These are phyloP conservation scores for Penicillium roqueforti DNA, from an alignment of 495 filamentous ascomycete genomes.

Conservation along the genomic window DNA sequence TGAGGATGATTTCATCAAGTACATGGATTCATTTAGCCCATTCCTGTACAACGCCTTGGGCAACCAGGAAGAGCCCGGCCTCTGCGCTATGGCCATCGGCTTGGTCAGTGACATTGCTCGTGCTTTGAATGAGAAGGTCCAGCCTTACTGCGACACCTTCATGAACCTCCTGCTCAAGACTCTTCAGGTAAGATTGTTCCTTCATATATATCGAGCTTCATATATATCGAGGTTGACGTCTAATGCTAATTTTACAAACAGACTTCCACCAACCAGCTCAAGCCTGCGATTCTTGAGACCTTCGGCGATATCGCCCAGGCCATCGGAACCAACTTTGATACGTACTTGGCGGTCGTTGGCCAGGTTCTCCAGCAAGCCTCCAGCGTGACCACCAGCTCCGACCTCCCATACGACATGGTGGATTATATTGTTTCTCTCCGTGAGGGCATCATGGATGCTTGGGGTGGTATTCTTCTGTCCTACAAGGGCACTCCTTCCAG, in stretches of 20 bases:
- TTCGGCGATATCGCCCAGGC: constrained; percentile 98
- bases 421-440: constrained; percentile 92
- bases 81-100: constrained; percentile 97
- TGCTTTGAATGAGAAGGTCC: constrained; percentile 80
- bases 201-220: neutral
- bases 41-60: constrained; percentile 89
- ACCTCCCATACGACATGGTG: constrained; percentile 81
- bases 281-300: constrained; percentile 94
- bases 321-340: constrained; percentile 87
- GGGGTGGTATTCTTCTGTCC: constrained; percentile 90
- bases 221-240: neutral
- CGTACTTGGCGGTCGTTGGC: constrained; percentile 85
- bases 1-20: constrained; percentile 88
- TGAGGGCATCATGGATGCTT: constrained; percentile 98
- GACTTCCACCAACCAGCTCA: constrained; percentile 85
- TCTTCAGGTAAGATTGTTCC: constrained; percentile 59
- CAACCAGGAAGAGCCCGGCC: constrained; percentile 89
- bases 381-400: constrained; percentile 63
- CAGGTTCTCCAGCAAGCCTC: constrained; percentile 92
- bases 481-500: constrained; percentile 67
- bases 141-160: constrained; percentile 92
- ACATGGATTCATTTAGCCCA: constrained; percentile 90
- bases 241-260: constrained; percentile 5
- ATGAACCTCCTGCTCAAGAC: constrained; percentile 96
- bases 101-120: constrained; percentile 93